Base-by-base conservation (phyloP, 2,329 filamentous ascomycete species). In the Sphaerostilbella broomeana region DNA sequence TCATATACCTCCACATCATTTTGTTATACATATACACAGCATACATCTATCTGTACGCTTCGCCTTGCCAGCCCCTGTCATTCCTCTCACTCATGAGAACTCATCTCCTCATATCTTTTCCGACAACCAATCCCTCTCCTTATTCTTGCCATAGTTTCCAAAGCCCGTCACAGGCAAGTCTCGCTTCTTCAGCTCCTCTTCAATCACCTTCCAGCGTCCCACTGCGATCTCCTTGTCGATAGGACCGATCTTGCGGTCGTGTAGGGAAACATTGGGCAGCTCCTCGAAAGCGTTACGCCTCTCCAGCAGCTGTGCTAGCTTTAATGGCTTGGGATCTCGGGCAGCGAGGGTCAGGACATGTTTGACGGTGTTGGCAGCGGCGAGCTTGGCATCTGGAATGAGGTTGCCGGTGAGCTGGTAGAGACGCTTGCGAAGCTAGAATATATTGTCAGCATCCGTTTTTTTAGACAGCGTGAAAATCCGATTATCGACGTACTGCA, bases 181-280 rank as follows among this genome's bases (percentile, higher is more conserved):
- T 40, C 80, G 69, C 56, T 74, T 70, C 53, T 63, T 63, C 47
- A 90, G 67, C 61, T 86, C 82, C 53, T 79, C 67, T 59, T 84
- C 74, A 53, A 90, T 86, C 35, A 88, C 61, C 75, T 92, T 92
- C 77, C 82, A 85, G 53, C 85, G 71, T 19, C 87, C 87, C 28
- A 85, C 58, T 34, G 75, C 70, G 51, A 74, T 77, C 62, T 90
- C 84, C 58, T 77, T 79, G 58, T 90, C 76, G 22, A 84, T 77
- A 8, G 78, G 74, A 6, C 79, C 88, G 44, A 86, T 67, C 52
- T 81, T 79, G 48, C 72, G 72, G 18, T 63, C 58, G 50, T 75
- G 74, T 16, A 95, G 65, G 50, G 72, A 72, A 29, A 95, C 80
- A 55, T 95, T 95, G 45, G 76, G 67, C 36, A 85, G 63, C 2